These are phyloP conservation scores for Entomophthora muscae DNA, from an alignment of 371 early-diverging fungal species.

Conservation along the genomic window DNA sequence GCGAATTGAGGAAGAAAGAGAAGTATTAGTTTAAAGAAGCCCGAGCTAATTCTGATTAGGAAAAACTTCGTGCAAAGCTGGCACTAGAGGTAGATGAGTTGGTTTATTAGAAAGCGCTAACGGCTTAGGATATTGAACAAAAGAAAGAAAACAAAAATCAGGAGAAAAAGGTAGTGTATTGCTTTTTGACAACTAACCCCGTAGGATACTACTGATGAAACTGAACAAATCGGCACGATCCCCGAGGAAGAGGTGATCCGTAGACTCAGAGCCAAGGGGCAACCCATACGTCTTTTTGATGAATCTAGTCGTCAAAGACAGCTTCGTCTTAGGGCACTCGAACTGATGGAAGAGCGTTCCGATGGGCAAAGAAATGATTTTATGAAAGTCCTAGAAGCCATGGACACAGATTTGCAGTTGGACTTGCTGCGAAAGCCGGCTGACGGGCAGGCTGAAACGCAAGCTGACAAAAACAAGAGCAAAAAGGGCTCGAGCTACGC, in stretches of 20 bases:
- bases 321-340: conserved; percentile 61
- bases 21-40: conserved; percentile 20
- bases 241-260: conserved; percentile 64
- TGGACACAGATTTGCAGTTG: conserved; percentile 62
- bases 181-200: neutral
- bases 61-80: neutral
- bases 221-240: conserved; percentile 26
- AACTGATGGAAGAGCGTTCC: conserved; percentile 66
- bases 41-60: conserved; percentile 1
- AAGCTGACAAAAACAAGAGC: conserved; percentile 17
- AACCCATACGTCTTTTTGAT: conserved; percentile 87
- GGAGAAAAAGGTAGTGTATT: neutral
- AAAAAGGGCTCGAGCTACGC: conserved; percentile 19
- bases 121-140: conserved; percentile 1
- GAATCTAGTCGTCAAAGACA: conserved; percentile 72
- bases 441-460: conserved; percentile 23
- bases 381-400: conserved; percentile 59
- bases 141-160: conserved; percentile 1
- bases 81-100: neutral
- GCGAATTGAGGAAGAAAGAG: conserved; percentile 24
- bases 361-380: conserved; percentile 87
- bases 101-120: conserved; percentile 7
- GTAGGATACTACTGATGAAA: neutral
- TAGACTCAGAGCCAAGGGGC: conserved; percentile 67
- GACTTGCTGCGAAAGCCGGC: conserved; percentile 29